Percentiles rank a stretch among this genome's conserved stretches.
Evolutionary conservation across 2,329 filamentous ascomycete genomes (phyloP).

Genomic region (Alternaria dauci): DNA sequence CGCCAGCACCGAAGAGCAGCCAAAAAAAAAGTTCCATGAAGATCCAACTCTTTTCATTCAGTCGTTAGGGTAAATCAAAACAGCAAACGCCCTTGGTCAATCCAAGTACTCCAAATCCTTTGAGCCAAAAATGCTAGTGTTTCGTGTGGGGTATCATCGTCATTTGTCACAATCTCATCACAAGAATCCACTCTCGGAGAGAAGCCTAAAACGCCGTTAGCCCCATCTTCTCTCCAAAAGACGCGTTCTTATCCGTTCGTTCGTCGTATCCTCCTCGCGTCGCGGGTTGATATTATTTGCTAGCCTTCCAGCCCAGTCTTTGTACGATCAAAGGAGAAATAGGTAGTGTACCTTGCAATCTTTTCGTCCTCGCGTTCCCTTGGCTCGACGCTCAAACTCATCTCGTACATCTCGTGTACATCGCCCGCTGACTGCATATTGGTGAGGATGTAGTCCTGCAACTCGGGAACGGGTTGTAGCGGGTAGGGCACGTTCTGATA

Average conservation of each 20-base stretch:
- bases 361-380: conserved; percentile 98
- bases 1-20: not conserved
- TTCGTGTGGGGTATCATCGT: conserved; percentile 46
- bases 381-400: conserved; percentile 91
- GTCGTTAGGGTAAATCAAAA: conserved; percentile 4
- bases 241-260: conserved; percentile 6
- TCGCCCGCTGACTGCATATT: conserved; percentile 96
- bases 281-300: not conserved
- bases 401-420: conserved; percentile 99
- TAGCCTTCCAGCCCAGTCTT: conserved; percentile 5
- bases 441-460: conserved; percentile 95
- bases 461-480: conserved; percentile 84
- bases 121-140: conserved; percentile 29
- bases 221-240: conserved; percentile 9
- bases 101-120: conserved; percentile 18
- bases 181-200: conserved; percentile 65
- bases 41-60: conserved; percentile 13
- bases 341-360: conserved; percentile 82
- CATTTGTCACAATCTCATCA: conserved; percentile 44
- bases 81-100: conserved; percentile 10
- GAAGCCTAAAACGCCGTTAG: conserved; percentile 52
- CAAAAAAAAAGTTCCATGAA: not conserved
- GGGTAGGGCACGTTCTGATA: conserved; percentile 98
- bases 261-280: not conserved
- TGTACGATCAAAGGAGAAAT: conserved; percentile 18